Evolutionary conservation across 331 rosid species (phyloP), one percentile per base, ranked within the genome.

Genomic region (Telfairia occidentalis): DNA sequence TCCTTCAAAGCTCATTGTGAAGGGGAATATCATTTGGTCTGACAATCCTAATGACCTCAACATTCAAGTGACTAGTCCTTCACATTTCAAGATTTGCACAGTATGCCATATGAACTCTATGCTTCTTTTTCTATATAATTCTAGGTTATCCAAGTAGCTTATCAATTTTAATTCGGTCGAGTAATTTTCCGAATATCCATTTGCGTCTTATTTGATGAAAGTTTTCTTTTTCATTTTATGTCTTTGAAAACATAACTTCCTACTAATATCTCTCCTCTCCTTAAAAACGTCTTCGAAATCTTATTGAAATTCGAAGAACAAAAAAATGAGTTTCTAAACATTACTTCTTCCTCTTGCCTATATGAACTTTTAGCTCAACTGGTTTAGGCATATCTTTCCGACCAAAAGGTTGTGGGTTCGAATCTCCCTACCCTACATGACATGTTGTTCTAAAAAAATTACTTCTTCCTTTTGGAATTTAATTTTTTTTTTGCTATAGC

Each of bases 11-110:
- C 84, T 95, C 74, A 72, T 90, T 71, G 89, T 89, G 49, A 95
- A 95, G 81, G 99, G 97, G 81, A 90, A 86, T 81, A 90, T 95
- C 75, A 85, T 90, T 71, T 95, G 99, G 99, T 95, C 97, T 29
- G 87, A 95, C 80, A 92, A 95, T 81, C 95, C 97, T 8, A 87
- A 80, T 79, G 99, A 95, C 80, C 89, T 95, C 84, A 90, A 80
- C 81, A 76, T 95, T 82, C 99, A 95, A 92, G 99, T 95, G 24
- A 58, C 77, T 8, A 90, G 90, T 73, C 89, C 97, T 29, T 87
- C 97, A 73, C 59, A 89, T 83, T 95, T 95, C 87, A 95, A 95
- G 92, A 90, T 95, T 66, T 88, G 89, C 86, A 87, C 99, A 21
- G 97, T 95, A 90, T 72, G 89, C 37, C 77, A 43, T 34, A 64